Percentiles rank a stretch among this genome's conserved stretches.
These are phyloP conservation scores for Saccharomycopsis malanga DNA, from an alignment of 805 yeast species.

Conservation along the genomic window DNA sequence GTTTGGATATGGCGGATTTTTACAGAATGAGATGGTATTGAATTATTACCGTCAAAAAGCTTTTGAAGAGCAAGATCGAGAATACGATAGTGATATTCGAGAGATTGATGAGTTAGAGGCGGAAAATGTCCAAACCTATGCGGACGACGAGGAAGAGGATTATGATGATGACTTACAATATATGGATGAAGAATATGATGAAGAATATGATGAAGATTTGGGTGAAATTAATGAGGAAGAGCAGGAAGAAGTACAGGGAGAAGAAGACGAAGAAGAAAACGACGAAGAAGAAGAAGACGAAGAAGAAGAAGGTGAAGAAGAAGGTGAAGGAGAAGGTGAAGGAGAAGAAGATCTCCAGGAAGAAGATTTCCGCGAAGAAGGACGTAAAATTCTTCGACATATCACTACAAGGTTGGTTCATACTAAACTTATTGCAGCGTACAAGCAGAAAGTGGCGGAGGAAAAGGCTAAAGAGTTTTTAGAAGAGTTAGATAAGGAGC, in stretches of 20 bases:
- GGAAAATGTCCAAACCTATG: neutral
- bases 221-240: neutral
- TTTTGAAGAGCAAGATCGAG: neutral
- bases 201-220: slow-evolving; percentile 2
- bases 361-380: slow-evolving; percentile 30
- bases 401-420: slow-evolving; percentile 22
- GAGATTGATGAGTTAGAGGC: neutral
- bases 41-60: no score
- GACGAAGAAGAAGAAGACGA: neutral
- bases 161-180: slow-evolving; percentile 11
- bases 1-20: no score
- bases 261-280: slow-evolving; percentile 31
- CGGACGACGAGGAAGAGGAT: slow-evolving; percentile 1
- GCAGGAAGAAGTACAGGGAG: slow-evolving; percentile 17
- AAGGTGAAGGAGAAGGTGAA: slow-evolving; percentile 26
- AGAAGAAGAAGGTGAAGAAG: neutral
- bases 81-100: neutral
- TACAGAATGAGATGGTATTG: neutral
- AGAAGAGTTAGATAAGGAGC: slow-evolving; percentile 18
- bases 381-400: neutral
- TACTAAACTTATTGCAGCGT: slow-evolving; percentile 12
- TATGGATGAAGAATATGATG: slow-evolving; percentile 7
- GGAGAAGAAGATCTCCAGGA: slow-evolving; percentile 35
- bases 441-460: slow-evolving; percentile 20
- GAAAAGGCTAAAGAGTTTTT: slow-evolving; percentile 19